Percentiles rank a stretch among this genome's conserved stretches.
Conservation (phyloP, 306 rosid species). For the Boehmeria nivea region DNA sequence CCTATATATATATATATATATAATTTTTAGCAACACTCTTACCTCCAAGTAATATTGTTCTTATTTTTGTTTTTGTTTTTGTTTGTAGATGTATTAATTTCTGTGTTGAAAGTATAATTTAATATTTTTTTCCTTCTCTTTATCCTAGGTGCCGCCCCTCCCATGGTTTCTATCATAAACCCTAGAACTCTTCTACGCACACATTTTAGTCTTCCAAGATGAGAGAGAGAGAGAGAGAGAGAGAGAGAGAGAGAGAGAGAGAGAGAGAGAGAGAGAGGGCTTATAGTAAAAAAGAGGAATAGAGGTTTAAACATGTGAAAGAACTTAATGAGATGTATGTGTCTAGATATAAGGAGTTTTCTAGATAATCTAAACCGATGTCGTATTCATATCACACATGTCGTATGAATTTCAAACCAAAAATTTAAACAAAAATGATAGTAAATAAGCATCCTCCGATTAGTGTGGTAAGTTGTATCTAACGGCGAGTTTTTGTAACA, state of each 20-base stretch:
- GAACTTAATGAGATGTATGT: constrained; percentile 7
- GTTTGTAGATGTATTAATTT: neutral
- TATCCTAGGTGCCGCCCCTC: constrained; percentile 59
- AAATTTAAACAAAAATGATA: too few relatives aligned
- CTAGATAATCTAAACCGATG: constrained; percentile 12
- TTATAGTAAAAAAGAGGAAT: neutral
- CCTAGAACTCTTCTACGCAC: constrained; percentile 30
- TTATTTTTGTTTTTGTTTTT: constrained; percentile 7
- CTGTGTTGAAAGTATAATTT: neutral
- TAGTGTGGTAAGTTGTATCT: too few relatives aligned
- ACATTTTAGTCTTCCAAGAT: constrained; percentile 20
- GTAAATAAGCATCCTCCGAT: too few relatives aligned
- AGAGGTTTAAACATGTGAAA: constrained; percentile 15
- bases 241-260: too few relatives aligned
- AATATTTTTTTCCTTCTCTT: constrained; percentile 17
- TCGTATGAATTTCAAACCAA: neutral
- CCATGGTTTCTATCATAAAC: constrained; percentile 23
- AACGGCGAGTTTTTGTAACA: too few relatives aligned
- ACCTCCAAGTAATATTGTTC: too few relatives aligned
- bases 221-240: neutral
- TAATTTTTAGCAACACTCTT: too few relatives aligned
- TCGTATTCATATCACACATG: neutral
- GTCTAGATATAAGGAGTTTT: constrained; percentile 1
- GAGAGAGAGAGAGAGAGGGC: neutral
- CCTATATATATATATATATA: neutral